Conservation (phyloP, 2,329 filamentous ascomycete species). For the Cercospora sp. region DNA sequence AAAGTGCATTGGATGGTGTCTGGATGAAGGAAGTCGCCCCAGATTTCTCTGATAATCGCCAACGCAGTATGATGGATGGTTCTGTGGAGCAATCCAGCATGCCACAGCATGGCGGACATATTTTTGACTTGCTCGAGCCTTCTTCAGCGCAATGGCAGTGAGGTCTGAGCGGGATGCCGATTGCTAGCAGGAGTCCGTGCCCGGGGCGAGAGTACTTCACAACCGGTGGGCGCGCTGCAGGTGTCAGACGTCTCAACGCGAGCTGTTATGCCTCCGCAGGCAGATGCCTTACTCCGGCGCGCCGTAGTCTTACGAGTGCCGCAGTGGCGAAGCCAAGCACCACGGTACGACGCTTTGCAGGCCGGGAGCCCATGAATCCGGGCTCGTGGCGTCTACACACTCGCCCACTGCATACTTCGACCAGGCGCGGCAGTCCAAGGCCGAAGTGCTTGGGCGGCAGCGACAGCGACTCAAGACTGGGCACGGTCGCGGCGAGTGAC, state of each 20-base stretch:
- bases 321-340: slow-evolving; percentile 2
- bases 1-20: no score
- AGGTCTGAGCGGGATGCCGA: neutral
- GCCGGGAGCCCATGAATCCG: neutral
- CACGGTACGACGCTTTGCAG: neutral
- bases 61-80: neutral
- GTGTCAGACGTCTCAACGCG: neutral
- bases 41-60: neutral
- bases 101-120: neutral
- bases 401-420: neutral
- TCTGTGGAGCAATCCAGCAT: neutral
- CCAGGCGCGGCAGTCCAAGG: neutral
- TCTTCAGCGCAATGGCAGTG: neutral
- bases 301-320: neutral
- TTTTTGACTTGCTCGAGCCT: neutral
- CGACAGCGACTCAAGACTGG: neutral
- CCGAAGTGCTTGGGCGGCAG: neutral
- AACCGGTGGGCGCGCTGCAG: neutral
- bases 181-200: neutral
- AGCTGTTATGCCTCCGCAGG: neutral
- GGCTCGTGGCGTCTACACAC: neutral
- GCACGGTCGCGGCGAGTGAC: neutral
- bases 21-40: no score
- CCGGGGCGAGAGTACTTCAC: neutral
- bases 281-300: neutral